Evolutionary conservation across 2,329 filamentous ascomycete species (phyloP).

Genomic region (Fusarium heterosporum): DNA sequence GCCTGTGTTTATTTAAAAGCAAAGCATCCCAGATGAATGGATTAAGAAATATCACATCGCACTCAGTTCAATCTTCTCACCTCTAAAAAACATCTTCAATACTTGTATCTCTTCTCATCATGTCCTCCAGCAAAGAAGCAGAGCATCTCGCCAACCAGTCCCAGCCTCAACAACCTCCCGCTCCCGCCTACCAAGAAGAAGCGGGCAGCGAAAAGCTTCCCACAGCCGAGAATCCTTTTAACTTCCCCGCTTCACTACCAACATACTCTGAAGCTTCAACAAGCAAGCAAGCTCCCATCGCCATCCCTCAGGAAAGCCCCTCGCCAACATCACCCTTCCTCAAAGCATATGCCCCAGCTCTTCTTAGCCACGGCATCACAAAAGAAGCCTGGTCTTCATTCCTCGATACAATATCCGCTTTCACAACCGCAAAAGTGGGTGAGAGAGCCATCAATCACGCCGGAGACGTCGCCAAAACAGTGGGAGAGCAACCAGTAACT

Average conservation of each 20-base stretch:
- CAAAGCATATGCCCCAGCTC: constrained; percentile 52
- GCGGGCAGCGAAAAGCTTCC: constrained; percentile 34
- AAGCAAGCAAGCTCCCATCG: constrained; percentile 50
- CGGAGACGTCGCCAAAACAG: constrained; percentile 53
- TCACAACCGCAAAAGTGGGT: constrained; percentile 59
- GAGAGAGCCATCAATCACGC: constrained; percentile 59
- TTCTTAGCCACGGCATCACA: constrained; percentile 55
- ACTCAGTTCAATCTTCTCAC: not conserved
- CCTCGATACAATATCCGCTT: constrained; percentile 58
- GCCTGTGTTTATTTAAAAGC: constrained; percentile 9
- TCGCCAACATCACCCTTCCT: constrained; percentile 55
- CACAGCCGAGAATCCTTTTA: constrained; percentile 53
- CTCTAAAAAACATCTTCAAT: accelerated
- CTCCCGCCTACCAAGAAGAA: constrained; percentile 25
- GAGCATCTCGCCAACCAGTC: constrained; percentile 20
- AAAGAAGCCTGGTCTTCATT: constrained; percentile 52
- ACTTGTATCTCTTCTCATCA: not conserved
- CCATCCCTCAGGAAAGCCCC: constrained; percentile 55
- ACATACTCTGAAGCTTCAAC: constrained; percentile 46
- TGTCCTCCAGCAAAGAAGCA: constrained; percentile 31
- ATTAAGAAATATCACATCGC: not conserved
- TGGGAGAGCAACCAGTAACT: constrained; percentile 52
- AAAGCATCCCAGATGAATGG: not conserved
- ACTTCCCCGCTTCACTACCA: constrained; percentile 53
- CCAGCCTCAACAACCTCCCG: constrained; percentile 3